Evolutionary conservation across 2,329 filamentous ascomycete genomes (phyloP).

Genomic region (Setomelanomma holmii): DNA sequence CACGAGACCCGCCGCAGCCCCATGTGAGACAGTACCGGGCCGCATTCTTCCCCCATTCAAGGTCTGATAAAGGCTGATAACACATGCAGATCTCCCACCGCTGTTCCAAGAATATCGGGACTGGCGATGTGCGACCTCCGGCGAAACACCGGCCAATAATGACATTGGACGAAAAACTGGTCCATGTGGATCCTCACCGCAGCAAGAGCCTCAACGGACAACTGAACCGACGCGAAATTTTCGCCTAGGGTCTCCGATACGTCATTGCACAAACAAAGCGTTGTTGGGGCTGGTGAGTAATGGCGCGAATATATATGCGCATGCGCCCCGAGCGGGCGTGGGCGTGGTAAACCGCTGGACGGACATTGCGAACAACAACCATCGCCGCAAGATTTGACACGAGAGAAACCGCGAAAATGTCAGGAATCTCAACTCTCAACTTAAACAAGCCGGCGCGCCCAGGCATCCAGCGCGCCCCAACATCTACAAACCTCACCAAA

Average conservation of each 20-base stretch:
- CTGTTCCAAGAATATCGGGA: slow-evolving; percentile 17
- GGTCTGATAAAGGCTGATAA: slow-evolving; percentile 1
- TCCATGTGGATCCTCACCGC: slow-evolving; percentile 28
- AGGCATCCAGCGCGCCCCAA: slow-evolving; percentile 34
- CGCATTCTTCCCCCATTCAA: not conserved
- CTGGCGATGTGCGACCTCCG: slow-evolving; percentile 11
- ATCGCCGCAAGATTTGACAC: not conserved
- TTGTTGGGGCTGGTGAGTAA: slow-evolving; percentile 13
- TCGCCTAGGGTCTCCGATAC: slow-evolving; percentile 37
- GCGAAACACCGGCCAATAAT: slow-evolving; percentile 22
- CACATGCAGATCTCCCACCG: slow-evolving; percentile 22
- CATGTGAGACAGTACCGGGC: not conserved
- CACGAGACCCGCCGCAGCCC: not conserved
- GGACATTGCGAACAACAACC: not conserved
- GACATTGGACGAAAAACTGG: slow-evolving; percentile 27
- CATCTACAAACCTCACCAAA: slow-evolving; percentile 32
- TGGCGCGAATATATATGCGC: slow-evolving; percentile 9
- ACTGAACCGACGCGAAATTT: slow-evolving; percentile 31
- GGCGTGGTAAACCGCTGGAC: slow-evolving; percentile 16
- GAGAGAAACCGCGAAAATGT: slow-evolving; percentile 8
- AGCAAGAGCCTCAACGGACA: slow-evolving; percentile 31
- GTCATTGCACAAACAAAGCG: slow-evolving; percentile 28
- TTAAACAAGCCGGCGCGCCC: slow-evolving; percentile 30
- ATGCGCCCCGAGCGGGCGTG: not conserved
- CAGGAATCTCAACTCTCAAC: slow-evolving; percentile 32